A percentile compares a stretch with the other conserved stretches of the same genome.
Evolutionary conservation across 192 early-diverging fungal species (phyloP).

Genomic region (Powellomyces hirtus): DNA sequence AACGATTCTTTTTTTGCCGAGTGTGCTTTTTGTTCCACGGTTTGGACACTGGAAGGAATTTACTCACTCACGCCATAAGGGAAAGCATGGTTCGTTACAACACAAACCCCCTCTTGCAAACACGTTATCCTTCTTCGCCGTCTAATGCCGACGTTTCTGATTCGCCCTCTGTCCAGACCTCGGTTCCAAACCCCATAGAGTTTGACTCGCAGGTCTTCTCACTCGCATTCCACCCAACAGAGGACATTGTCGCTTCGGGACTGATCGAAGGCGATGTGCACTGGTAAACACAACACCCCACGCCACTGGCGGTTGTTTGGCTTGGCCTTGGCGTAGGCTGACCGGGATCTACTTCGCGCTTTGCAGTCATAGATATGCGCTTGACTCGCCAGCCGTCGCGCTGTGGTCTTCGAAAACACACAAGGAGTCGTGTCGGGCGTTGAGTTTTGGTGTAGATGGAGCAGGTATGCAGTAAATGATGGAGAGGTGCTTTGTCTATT

Average conservation of each 20-base stretch:
- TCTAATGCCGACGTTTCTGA: too few relatives aligned
- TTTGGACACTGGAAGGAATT: too few relatives aligned
- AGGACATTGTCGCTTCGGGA: slow-evolving; percentile 66
- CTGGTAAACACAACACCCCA: slow-evolving; percentile 64
- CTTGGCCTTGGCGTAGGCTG: too few relatives aligned
- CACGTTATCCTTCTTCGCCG: too few relatives aligned
- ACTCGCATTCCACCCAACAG: slow-evolving; percentile 68
- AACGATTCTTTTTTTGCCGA: too few relatives aligned
- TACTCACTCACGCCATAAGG: too few relatives aligned
- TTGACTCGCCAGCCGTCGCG: background rate
- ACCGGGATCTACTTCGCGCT: background rate
- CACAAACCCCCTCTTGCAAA: too few relatives aligned
- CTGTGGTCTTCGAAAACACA: slow-evolving; percentile 58
- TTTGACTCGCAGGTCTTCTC: slow-evolving; percentile 33
- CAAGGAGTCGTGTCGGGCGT: slow-evolving; percentile 82
- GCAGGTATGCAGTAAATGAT: slow-evolving; percentile 35
- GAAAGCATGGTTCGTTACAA: too few relatives aligned
- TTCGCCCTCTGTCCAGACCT: background rate
- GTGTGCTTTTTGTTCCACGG: too few relatives aligned
- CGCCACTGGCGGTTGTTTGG: background rate
- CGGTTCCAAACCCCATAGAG: slow-evolving; percentile 3
- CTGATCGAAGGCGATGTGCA: slow-evolving; percentile 71
- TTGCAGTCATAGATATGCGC: slow-evolving; percentile 14
- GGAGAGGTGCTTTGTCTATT: background rate
- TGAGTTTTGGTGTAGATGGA: slow-evolving; percentile 81